Percentiles rank a stretch among this genome's conserved stretches.
phyloP scores from a whole-genome alignment of 78 protist species.

The Dictyostelium firmibasis region DNA sequence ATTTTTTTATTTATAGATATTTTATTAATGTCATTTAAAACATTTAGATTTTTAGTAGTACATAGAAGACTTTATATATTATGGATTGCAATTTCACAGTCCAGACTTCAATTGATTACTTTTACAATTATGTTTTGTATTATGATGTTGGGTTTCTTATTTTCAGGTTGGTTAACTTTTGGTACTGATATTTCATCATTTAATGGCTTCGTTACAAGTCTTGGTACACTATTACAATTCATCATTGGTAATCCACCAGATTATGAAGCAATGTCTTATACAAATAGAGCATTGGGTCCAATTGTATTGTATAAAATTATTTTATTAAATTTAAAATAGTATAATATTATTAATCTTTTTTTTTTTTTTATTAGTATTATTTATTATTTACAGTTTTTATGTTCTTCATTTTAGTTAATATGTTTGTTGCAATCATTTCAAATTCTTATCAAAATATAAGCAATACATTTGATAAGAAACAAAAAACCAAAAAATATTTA shows the following conservation, averaged over 20 bases:
- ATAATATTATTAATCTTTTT: not conserved
- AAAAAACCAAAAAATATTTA: slow-evolving; percentile 15
- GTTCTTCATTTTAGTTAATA: slow-evolving; percentile 64
- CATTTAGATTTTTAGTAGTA: slow-evolving; percentile 65
- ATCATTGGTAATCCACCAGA: slow-evolving; percentile 75
- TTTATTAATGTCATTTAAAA: slow-evolving; percentile 65
- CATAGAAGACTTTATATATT: slow-evolving; percentile 62
- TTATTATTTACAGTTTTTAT: slow-evolving; percentile 61
- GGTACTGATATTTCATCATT: slow-evolving; percentile 20
- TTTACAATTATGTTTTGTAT: slow-evolving; percentile 71
- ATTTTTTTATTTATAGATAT: slow-evolving; percentile 9
- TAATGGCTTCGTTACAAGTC: slow-evolving; percentile 41
- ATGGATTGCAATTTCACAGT: slow-evolving; percentile 66
- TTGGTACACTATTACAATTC: slow-evolving; percentile 62
- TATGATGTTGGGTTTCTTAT: slow-evolving; percentile 64
- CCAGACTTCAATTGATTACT: slow-evolving; percentile 60
- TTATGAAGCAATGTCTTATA: slow-evolving; percentile 42
- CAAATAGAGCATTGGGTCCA: slow-evolving; percentile 80
- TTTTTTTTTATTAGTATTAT: not conserved
- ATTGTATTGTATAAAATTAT: slow-evolving; percentile 4
- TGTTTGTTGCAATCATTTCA: slow-evolving; percentile 75
- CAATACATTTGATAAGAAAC: slow-evolving; percentile 12
- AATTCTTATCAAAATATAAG: slow-evolving; percentile 33
- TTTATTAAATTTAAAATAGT: not conserved
- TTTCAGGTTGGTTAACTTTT: slow-evolving; percentile 60